Evolutionary conservation across 2,329 filamentous ascomycete species (phyloP).

Genomic region (Pseudogymnoascus sp.): DNA sequence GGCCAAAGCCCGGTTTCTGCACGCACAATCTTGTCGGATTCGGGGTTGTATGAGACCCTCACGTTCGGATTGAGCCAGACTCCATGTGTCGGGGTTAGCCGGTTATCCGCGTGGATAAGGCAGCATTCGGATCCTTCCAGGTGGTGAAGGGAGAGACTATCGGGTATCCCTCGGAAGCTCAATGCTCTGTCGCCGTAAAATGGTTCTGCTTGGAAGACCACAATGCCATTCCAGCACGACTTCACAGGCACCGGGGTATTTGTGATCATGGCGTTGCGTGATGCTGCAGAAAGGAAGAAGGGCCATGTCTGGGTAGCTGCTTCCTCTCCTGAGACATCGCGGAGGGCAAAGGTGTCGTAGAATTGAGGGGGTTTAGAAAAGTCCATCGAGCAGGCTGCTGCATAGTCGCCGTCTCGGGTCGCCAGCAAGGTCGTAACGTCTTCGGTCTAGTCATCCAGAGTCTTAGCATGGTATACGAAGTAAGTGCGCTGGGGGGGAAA

Average conservation of each 20-base stretch:
- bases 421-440: slow-evolving; percentile 50
- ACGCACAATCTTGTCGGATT: slow-evolving; percentile 46
- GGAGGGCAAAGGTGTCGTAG: slow-evolving; percentile 58
- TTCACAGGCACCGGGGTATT: slow-evolving; percentile 44
- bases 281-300: slow-evolving; percentile 46
- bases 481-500: slow-evolving; percentile 16
- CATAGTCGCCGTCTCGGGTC: slow-evolving; percentile 52
- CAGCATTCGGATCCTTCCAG: slow-evolving; percentile 76
- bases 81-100: slow-evolving; percentile 33
- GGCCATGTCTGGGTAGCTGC: slow-evolving; percentile 51
- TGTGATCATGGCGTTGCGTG: slow-evolving; percentile 46
- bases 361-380: slow-evolving; percentile 47
- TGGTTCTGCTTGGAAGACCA: slow-evolving; percentile 45
- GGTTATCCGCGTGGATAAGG: slow-evolving; percentile 61
- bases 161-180: slow-evolving; percentile 57
- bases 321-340: slow-evolving; percentile 45
- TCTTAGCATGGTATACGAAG: neutral
- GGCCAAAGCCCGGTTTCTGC: slow-evolving; percentile 24
- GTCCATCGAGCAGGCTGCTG: slow-evolving; percentile 55
- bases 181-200: slow-evolving; percentile 40
- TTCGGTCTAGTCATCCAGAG: slow-evolving; percentile 35
- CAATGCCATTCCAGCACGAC: slow-evolving; percentile 53
- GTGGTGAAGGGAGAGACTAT: slow-evolving; percentile 53
- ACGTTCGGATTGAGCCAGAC: slow-evolving; percentile 65
- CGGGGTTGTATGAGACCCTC: slow-evolving; percentile 55